These are phyloP conservation scores for Dissophora ornata DNA, from an alignment of 192 early-diverging fungal species.

Conservation along the genomic window DNA sequence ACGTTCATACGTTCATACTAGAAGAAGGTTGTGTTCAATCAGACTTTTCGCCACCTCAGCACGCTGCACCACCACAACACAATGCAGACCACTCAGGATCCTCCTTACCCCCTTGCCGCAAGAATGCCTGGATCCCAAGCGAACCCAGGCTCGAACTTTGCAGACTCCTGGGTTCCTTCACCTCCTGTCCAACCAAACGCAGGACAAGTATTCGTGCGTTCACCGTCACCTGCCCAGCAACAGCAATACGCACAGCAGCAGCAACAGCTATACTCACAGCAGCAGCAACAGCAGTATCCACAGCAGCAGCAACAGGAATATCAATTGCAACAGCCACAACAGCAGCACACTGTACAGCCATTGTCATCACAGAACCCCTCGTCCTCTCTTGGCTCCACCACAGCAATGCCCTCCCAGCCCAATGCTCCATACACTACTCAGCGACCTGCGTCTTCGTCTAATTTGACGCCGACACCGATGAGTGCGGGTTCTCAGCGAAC, in stretches of 20 bases:
- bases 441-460: conserved; percentile 15
- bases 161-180: conserved; percentile 1
- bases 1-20: too few species aligned
- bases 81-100: conserved; percentile 17
- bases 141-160: neutral
- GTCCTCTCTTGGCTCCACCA: conserved; percentile 14
- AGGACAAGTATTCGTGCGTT: neutral
- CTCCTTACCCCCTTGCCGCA: conserved; percentile 9
- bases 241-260: neutral
- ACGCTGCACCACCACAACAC: too few species aligned
- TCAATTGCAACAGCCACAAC: conserved; percentile 10
- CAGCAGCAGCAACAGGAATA: conserved; percentile 7
- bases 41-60: too few species aligned
- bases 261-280: neutral
- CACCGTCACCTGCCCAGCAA: neutral
- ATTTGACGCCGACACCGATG: conserved; percentile 1
- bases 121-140: neutral
- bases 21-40: too few species aligned
- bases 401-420: conserved; percentile 22
- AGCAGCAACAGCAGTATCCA: too few species aligned
- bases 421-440: conserved; percentile 4
- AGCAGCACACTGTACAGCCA: too few species aligned
- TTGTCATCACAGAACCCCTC: conserved; percentile 10
- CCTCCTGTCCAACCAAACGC: conserved; percentile 1
- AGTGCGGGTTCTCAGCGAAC: conserved; percentile 13